Conservation (phyloP, 768 basidiomycete species). For the Cubamyces lactineus region DNA sequence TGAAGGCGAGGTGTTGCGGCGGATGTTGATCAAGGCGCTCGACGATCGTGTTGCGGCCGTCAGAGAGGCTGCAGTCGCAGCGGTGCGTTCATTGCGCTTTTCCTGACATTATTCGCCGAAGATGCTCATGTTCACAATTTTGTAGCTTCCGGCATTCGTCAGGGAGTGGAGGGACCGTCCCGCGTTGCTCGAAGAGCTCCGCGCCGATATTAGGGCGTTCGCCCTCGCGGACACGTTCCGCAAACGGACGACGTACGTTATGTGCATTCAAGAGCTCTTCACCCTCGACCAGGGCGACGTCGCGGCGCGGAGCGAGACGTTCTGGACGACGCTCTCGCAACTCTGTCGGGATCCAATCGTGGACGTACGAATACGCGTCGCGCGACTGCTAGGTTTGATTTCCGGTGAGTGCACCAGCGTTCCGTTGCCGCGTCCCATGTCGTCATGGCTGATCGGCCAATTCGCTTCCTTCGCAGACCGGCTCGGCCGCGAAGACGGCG, state of each 20-base stretch:
- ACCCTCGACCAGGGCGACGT: conserved; percentile 38
- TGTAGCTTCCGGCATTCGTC: conserved; percentile 24
- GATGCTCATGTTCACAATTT: conserved; percentile 6
- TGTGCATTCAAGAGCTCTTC: conserved; percentile 69
- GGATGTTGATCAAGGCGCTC: conserved; percentile 62
- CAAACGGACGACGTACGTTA: conserved; percentile 60
- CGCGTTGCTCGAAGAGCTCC: conserved; percentile 25
- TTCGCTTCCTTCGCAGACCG: conserved; percentile 20
- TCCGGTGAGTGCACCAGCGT: conserved; percentile 49
- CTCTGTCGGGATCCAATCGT: conserved; percentile 71
- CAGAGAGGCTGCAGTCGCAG: conserved; percentile 69
- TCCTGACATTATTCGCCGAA: background rate
- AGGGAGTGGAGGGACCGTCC: conserved; percentile 24
- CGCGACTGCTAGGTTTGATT: conserved; percentile 66
- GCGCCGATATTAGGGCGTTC: conserved; percentile 21
- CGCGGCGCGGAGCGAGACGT: conserved; percentile 45
- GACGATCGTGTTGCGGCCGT: conserved; percentile 86
- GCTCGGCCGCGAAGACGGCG: conserved; percentile 19
- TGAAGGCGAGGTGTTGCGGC: conserved; percentile 50
- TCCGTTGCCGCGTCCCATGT: background rate
- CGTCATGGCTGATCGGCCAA: conserved; percentile 16
- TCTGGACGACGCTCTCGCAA: conserved; percentile 56
- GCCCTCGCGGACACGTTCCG: conserved; percentile 25
- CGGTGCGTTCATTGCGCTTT: conserved; percentile 48
- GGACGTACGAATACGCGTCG: conserved; percentile 85